Evolutionary conservation across 345 rosid species (phyloP), one percentile per base, ranked within the genome.

Genomic region (Cardamine chenopodiifolia): DNA sequence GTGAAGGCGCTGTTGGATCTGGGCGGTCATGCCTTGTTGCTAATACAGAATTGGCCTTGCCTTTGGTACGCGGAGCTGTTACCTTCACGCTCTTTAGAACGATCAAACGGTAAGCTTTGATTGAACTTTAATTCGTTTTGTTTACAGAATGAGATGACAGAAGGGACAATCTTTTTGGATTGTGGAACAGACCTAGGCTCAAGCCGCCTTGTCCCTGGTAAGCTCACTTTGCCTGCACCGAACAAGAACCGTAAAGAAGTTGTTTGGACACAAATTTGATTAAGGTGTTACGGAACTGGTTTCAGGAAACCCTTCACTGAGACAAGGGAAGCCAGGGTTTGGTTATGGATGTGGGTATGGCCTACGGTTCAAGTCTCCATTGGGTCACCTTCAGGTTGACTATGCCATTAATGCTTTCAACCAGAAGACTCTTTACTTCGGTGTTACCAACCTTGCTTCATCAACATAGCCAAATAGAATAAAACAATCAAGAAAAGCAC

Each of bases 1-100:
- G 98, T 56, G 96, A 94, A 45, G 98, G 97, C 10, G 96, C 93
- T 74, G 86, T 91, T 80, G 98, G 97, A 82, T 89, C 89, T 4
- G 98, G 98, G 47, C 85, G 97, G 72, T 91, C 97, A 26, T 94
- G 97, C 82, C 81, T 94, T 60, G 86, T 91, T 72, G 90, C 92
- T 65, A 94, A 94, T 81, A 86, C 83, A 62, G 96, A 94, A 83
- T 59, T 90, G 61, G 85, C 90, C 54, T 64, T 91, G 42, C 93
- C 97, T 82, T 68, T 91, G 93, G 97, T 94, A 86, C n/a, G 77
- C 58, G 53, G 13, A 29, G 5, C 48, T 31, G 14, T 48, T 60
- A 28, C n/a, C 31, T 78, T 6, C 58, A 48, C 35, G n/a, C 9
- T 59, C 70, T 53, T 63, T 42, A 25, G 22, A 18, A 31, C 20